A percentile compares a stretch with the other conserved stretches of the same genome.
phyloP scores from a whole-genome alignment of 2,329 filamentous ascomycete species.

The Zopfia rhizophila region DNA sequence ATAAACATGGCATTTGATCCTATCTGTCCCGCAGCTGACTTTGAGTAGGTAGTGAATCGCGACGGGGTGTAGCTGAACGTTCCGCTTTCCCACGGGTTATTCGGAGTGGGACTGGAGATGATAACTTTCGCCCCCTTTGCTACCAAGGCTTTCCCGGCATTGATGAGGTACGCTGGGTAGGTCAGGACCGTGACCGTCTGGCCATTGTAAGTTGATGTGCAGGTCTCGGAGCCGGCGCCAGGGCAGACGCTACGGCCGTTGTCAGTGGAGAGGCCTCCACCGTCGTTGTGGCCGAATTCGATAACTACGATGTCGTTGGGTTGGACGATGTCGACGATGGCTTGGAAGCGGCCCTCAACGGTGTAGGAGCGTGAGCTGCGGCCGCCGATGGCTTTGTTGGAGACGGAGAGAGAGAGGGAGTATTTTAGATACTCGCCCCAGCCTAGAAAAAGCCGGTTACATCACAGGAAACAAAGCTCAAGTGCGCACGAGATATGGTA shows the following conservation, averaged over 20 bases:
- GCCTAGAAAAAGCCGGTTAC: constrained; percentile 51
- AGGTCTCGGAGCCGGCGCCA: constrained; percentile 65
- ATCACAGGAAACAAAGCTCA: neutral
- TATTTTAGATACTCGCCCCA: constrained; percentile 71
- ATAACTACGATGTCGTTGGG: constrained; percentile 74
- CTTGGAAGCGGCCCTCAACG: constrained; percentile 71
- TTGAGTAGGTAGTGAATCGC: constrained; percentile 68
- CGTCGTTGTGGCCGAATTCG: constrained; percentile 79
- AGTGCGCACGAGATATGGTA: constrained; percentile 22
- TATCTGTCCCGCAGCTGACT: constrained; percentile 57
- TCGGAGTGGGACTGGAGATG: constrained; percentile 68
- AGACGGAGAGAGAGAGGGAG: constrained; percentile 62
- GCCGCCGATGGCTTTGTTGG: constrained; percentile 74
- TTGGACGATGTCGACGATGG: constrained; percentile 64
- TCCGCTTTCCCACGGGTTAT: constrained; percentile 71
- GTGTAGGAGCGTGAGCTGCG: constrained; percentile 74
- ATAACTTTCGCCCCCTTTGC: constrained; percentile 69
- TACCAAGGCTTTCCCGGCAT: constrained; percentile 65
- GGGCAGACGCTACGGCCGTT: constrained; percentile 71
- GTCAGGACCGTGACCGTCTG: constrained; percentile 67
- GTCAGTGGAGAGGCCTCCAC: constrained; percentile 66
- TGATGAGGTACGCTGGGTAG: constrained; percentile 68
- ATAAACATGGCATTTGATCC: constrained; percentile 63
- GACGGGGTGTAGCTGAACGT: constrained; percentile 59
- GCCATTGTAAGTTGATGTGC: constrained; percentile 63